Evolutionary conservation across 1,139 yeast genomes (phyloP), one percentile per base, ranked within the genome.

Genomic region (Debaryomyces singareniensis): DNA sequence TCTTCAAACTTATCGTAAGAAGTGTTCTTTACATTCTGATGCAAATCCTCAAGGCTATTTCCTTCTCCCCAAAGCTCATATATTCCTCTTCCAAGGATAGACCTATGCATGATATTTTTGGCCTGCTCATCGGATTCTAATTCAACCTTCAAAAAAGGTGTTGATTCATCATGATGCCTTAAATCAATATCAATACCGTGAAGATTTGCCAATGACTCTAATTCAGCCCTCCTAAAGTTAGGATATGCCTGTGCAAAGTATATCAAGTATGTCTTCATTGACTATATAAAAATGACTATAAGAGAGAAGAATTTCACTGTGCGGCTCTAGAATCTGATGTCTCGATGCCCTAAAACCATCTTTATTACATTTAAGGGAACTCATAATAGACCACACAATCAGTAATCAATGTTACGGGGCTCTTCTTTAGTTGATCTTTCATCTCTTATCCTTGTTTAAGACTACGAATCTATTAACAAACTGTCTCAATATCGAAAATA

Each of bases 11-110:
- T 48, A 37, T 35, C 53, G 26, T 31, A 24, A 39, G 61, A 51
- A 34, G 37, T 58, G 16, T 28, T 23, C 43, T 68, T 56, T 4
- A 85, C 71, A 33, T 64, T 59, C 7, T 51, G 53, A 45, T 86
- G 96, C 27, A 89, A 53, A 25, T 63, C 68, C 0, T 71, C 78
- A 31, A 75, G 53, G 5, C 64, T 61, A 0, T 43, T 38, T 1
- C 94, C 96, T 25, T 65, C 57, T 2, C 95, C 95, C 83, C 93
- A 87, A 7, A 86, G 60, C 47, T 89, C 96, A 49, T 85, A 91
- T 15, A 89, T 77, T 0, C 86, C 87, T 39, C 78, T 70, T 5
- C 81, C 68, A 29, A 91, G 57, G 10, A 91, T 68, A 1, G 95
- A 74, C 37, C 96, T 61, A 29, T 65, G 58, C 24, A 89, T 63